Conservation (phyloP, 768 basidiomycete genomes). For the Pisolithus orientalis region DNA sequence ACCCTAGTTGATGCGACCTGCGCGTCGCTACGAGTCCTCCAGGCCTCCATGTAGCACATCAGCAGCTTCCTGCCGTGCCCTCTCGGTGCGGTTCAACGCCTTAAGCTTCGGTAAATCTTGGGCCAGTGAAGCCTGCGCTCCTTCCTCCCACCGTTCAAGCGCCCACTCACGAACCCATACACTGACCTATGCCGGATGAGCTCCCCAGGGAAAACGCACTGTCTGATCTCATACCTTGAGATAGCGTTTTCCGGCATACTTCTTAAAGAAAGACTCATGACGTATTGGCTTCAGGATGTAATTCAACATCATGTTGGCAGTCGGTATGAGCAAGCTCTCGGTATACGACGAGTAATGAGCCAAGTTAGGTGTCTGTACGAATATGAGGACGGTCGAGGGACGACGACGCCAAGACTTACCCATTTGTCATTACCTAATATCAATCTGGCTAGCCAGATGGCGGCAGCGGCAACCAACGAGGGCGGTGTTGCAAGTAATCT, state of each 20-base stretch:
- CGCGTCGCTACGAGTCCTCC: conserved; percentile 1
- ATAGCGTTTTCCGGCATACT: conserved; percentile 81
- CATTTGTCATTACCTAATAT: conserved; percentile 77
- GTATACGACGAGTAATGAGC: conserved; percentile 85
- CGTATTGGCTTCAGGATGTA: conserved; percentile 69
- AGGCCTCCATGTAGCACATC: conserved; percentile 5
- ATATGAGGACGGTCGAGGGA: conserved; percentile 3
- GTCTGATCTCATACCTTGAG: conserved; percentile 54
- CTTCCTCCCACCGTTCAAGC: conserved; percentile 64
- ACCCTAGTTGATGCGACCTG: not conserved
- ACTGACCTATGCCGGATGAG: conserved; percentile 51
- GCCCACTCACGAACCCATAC: conserved; percentile 85
- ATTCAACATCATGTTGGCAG: conserved; percentile 82
- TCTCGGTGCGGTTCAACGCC: conserved; percentile 41
- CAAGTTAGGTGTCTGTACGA: conserved; percentile 67
- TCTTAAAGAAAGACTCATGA: conserved; percentile 79
- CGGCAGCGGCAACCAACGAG: conserved; percentile 75
- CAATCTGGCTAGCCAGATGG: conserved; percentile 80
- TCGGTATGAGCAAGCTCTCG: conserved; percentile 72
- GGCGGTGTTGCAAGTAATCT: conserved; percentile 69
- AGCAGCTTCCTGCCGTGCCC: conserved; percentile 16
- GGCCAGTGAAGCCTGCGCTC: conserved; percentile 48
- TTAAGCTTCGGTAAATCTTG: conserved; percentile 57
- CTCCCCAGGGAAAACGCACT: not conserved
- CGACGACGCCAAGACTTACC: conserved; percentile 48